phyloP scores from a whole-genome alignment of 2,329 filamentous ascomycete genomes.

The Hortaea sp. region DNA sequence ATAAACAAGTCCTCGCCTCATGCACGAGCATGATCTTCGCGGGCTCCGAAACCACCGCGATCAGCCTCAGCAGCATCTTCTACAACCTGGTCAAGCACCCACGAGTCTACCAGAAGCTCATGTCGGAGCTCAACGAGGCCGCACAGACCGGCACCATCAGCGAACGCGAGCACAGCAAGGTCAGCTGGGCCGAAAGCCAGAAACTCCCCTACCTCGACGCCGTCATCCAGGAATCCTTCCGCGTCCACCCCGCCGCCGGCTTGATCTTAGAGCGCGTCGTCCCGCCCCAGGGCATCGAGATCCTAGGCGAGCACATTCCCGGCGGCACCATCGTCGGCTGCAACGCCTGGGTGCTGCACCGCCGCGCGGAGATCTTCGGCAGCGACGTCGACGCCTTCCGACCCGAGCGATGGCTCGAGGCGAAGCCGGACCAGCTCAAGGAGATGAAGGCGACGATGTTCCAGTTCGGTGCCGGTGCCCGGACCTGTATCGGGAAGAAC shows the following conservation, averaged over 20 bases:
- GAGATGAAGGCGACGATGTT: conserved; percentile 63
- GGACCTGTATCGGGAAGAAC: conserved; percentile 56
- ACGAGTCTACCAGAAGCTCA: conserved; percentile 43
- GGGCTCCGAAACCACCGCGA: conserved; percentile 71
- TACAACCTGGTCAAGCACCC: conserved; percentile 63
- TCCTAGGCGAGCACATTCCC: conserved; percentile 51
- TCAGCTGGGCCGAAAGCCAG: conserved; percentile 61
- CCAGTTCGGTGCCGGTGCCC: conserved; percentile 61
- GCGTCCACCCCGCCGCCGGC: conserved; percentile 63
- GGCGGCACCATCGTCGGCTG: conserved; percentile 67
- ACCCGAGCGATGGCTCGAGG: conserved; percentile 57
- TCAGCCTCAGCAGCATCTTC: conserved; percentile 60
- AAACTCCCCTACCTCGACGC: conserved; percentile 67
- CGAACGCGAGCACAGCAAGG: conserved; percentile 42
- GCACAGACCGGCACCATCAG: conserved; percentile 40
- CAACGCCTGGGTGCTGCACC: conserved; percentile 66
- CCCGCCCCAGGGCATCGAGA: conserved; percentile 52
- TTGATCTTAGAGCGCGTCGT: conserved; percentile 65
- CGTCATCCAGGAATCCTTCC: conserved; percentile 67
- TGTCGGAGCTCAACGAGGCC: conserved; percentile 53
- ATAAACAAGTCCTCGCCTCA: conserved; percentile 59
- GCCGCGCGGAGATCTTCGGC: conserved; percentile 58
- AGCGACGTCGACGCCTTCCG: conserved; percentile 54
- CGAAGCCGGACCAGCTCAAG: conserved; percentile 46
- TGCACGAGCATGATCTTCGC: conserved; percentile 64